Base-by-base conservation (phyloP, 345 rosid genomes). In the Nephelium lappaceum region DNA sequence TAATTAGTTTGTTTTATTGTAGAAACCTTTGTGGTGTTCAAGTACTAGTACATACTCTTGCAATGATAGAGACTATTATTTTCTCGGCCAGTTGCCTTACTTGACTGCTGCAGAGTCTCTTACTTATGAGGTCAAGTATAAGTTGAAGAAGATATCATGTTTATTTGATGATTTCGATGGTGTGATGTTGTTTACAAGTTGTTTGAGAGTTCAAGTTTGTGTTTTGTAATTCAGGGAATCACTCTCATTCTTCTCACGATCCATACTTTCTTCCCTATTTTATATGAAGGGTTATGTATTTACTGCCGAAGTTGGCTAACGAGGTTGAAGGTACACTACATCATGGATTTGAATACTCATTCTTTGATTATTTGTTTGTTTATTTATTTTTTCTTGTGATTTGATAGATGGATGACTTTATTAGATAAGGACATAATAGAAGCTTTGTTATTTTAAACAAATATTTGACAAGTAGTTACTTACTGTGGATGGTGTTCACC, bases 21-120 rank as follows among this genome's bases (percentile, higher is more conserved):
- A 95, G 99, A 90, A 92, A 90, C 98, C 99, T 61, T 74, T 96
- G 77, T 96, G 98, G 98, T 96, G 99, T 76, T 80, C 80, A 31
- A 86, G 80, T 10, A 51, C 53, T 64, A 69, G 88, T 77, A 76
- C 80, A 27, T 78, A 90, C 78, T 79, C 95, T 72, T 96, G 99
- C 84, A 79, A 77, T 49, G 93, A 92, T 73, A 89, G 95, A 68
- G 94, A 86, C 2, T 93, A 90, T 83, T 94, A 74, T 83, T 96
- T 83, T 83, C 91, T 96, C 6, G 99, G 99, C 6, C 90, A 94
- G 86, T 84, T 96, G 88, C 99, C 98, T 0, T 96, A 92, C 88
- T 86, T 96, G 83, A 92, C 91, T 23, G 58, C 82, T 67, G 39
- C 85, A 68, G 95, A 87, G 86, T 84, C 98, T 78, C 83, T 96